Evolutionary conservation across 1,139 yeast genomes (phyloP), one percentile per base, ranked within the genome.

Genomic region (Blastobotrys persicus): DNA sequence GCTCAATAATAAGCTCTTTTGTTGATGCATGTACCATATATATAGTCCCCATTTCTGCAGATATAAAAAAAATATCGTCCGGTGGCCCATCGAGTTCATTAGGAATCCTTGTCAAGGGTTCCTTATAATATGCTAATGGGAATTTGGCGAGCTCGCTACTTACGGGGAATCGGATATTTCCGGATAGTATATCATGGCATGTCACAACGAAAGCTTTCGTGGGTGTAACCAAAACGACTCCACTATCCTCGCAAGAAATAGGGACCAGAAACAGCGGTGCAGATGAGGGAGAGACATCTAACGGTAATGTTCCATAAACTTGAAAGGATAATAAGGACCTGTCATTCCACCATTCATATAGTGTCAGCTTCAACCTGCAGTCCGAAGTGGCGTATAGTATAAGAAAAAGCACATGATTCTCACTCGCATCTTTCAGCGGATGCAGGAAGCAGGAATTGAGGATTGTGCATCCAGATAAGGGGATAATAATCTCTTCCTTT

Each of bases 191-290:
- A 40, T 59, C 61, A 6, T 51, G 48, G 18, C 56, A 42, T 2
- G 53, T 52, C 9, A 57, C 54, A 23, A 55, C 41, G n/a, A 51
- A 44, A 12, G 59, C 38, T 35, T 42, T 28, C n/a, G 44, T 39
- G 3, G 23, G 44, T 1, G 56, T 49, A 6, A 52, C 51, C 6
- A 59, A 26, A 17, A 57, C 55, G 3, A 56, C 49, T 2, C 55
- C 59, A 1, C 52, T 51, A 18, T 52, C 45, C 3, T 47, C 49
- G n/a, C 48, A 46, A 2, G 46, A 45, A 4, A 58, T 54, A 2
- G 63, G 63, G 11, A 58, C 48, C 45, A 57, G 39, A 42, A 51
- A 57, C 31, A 56, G 32, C 4, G 59, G 59, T n/a, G 47, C 37
- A n/a, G 48, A 49, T 2, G 33, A 33, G 2, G 19, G 28, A 6